Percentiles rank a stretch among this genome's conserved stretches.
Evolutionary conservation across 2,329 filamentous ascomycete species (phyloP).

Genomic region (Arthrinium puccinioides): DNA sequence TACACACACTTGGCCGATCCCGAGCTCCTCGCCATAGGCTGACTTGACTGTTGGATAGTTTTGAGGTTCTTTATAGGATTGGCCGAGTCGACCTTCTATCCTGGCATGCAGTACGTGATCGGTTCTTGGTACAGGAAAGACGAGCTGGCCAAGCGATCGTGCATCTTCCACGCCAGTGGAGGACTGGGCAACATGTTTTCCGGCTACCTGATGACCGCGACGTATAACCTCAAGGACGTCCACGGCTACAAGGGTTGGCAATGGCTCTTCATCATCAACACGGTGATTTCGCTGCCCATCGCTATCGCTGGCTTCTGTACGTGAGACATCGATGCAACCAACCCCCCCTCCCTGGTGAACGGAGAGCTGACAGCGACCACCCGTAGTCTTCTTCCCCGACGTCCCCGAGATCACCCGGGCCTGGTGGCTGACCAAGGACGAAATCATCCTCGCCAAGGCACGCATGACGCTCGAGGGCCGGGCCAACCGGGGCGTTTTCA

Average conservation of each 20-base stretch:
- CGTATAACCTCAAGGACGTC: slow-evolving; percentile 38
- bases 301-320: slow-evolving; percentile 39
- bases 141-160: slow-evolving; percentile 36
- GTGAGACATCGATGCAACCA: too few relatives aligned
- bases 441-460: slow-evolving; percentile 28
- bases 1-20: too few relatives aligned
- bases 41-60: too few relatives aligned
- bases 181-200: slow-evolving; percentile 28
- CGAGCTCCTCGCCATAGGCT: too few relatives aligned
- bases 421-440: slow-evolving; percentile 28
- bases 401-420: slow-evolving; percentile 29
- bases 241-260: slow-evolving; percentile 45
- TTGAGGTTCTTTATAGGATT: slow-evolving; percentile 27
- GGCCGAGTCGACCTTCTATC: slow-evolving; percentile 19
- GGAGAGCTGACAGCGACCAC: too few relatives aligned
- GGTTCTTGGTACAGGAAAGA: slow-evolving; percentile 28
- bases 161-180: slow-evolving; percentile 25
- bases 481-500: slow-evolving; percentile 30
- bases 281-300: slow-evolving; percentile 44
- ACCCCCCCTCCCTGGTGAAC: too few relatives aligned
- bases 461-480: slow-evolving; percentile 34
- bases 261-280: slow-evolving; percentile 47
- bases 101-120: slow-evolving; percentile 26
- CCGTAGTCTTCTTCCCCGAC: slow-evolving; percentile 32
- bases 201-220: slow-evolving; percentile 47